A percentile compares a stretch with the other conserved stretches of the same genome.
These are phyloP conservation scores for Solanum appendiculatum DNA, from an alignment of 257 asterid genomes.

Conservation along the genomic window DNA sequence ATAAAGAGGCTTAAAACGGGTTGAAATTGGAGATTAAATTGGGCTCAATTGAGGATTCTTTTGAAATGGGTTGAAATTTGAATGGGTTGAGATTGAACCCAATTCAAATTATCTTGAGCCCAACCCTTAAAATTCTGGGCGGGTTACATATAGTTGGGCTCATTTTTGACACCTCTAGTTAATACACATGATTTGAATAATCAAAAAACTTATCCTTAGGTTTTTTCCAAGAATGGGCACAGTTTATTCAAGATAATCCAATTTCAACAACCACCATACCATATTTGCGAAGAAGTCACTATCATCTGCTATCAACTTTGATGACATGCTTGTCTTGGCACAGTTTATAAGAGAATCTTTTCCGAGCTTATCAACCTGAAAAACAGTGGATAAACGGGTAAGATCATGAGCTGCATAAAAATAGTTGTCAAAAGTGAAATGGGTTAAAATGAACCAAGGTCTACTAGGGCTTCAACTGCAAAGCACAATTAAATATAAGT, in stretches of 20 bases:
- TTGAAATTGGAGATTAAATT: too few species aligned
- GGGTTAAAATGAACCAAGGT: neutral
- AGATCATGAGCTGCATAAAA: neutral
- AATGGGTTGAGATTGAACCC: too few species aligned
- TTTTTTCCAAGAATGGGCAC: neutral
- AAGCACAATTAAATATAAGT: neutral
- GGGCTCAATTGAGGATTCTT: too few species aligned
- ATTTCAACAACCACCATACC: constrained; percentile 34
- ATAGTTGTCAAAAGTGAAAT: neutral
- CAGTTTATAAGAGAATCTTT: constrained; percentile 79
- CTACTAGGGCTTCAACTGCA: neutral
- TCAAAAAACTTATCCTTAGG: neutral
- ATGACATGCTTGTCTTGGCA: constrained; percentile 99
- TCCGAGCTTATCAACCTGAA: constrained; percentile 93
- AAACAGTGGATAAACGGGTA: neutral
- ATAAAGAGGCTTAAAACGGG: too few species aligned
- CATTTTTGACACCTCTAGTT: too few species aligned
- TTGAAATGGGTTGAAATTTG: too few species aligned
- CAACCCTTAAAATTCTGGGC: too few species aligned
- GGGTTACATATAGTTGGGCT: too few species aligned
- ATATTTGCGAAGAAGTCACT: constrained; percentile 81
- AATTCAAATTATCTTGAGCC: too few species aligned
- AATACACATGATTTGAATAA: neutral
- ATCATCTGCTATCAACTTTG: constrained; percentile 80
- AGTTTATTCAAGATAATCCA: neutral